Evolutionary conservation across 2,329 filamentous ascomycete genomes (phyloP).

Genomic region (Alternaria atra): DNA sequence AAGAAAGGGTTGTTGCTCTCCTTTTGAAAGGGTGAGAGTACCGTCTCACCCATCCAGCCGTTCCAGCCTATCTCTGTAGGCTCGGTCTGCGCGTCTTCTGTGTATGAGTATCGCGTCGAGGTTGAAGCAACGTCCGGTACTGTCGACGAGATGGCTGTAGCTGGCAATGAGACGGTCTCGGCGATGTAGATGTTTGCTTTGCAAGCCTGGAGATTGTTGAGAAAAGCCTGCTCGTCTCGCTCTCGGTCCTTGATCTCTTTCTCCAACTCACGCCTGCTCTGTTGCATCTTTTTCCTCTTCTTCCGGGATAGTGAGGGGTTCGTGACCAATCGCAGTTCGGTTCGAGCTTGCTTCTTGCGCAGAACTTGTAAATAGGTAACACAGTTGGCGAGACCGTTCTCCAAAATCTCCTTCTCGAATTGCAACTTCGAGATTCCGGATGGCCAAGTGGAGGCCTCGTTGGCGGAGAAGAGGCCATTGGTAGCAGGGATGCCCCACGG

Average conservation of each 20-base stretch:
- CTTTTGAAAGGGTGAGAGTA: slow-evolving; percentile 36
- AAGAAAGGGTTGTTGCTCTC: slow-evolving; percentile 18
- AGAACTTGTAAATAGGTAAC: slow-evolving; percentile 43
- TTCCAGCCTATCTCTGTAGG: slow-evolving; percentile 40
- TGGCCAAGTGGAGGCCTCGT: neutral
- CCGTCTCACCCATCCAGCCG: slow-evolving; percentile 39
- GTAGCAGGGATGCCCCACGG: neutral
- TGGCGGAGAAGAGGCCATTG: neutral
- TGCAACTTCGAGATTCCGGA: slow-evolving; percentile 24
- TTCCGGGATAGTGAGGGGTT: slow-evolving; percentile 25
- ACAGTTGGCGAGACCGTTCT: slow-evolving; percentile 42
- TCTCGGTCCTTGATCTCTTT: slow-evolving; percentile 46
- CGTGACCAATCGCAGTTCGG: slow-evolving; percentile 29
- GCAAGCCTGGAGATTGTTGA: slow-evolving; percentile 45
- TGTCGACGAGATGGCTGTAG: slow-evolving; percentile 15
- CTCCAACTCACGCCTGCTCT: slow-evolving; percentile 38
- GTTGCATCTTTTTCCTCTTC: slow-evolving; percentile 44
- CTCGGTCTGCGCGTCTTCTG: slow-evolving; percentile 22
- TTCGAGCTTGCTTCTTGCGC: slow-evolving; percentile 42
- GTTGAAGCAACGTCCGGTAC: slow-evolving; percentile 23
- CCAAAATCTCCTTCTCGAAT: slow-evolving; percentile 36
- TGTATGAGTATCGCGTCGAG: slow-evolving; percentile 23
- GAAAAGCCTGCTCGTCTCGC: slow-evolving; percentile 40
- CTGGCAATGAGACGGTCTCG: slow-evolving; percentile 26
- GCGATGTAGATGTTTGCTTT: slow-evolving; percentile 42